Base-by-base conservation (phyloP, 495 filamentous ascomycete species). In the Xylaria acuta region DNA sequence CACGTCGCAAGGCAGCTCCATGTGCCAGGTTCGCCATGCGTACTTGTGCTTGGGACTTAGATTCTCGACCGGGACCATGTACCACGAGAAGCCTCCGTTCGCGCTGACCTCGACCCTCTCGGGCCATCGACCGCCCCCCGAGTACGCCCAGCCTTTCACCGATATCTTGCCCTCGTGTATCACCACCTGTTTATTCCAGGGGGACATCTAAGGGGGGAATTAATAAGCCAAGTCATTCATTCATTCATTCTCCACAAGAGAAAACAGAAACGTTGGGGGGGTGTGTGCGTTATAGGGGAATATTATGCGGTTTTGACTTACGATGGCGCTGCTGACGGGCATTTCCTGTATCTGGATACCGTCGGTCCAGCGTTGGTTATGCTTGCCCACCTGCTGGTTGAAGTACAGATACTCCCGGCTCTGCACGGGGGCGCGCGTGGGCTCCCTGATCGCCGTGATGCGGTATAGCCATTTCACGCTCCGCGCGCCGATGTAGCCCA, bases 281-380 rank as follows among this genome's bases (percentile, higher is more conserved):
- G n/a, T n/a, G n/a, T n/a, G n/a, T n/a, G n/a, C n/a, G n/a, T n/a
- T n/a, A n/a, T n/a, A n/a, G n/a, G n/a, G n/a, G n/a, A n/a, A n/a
- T n/a, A n/a, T n/a, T n/a, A n/a, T n/a, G n/a, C n/a, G n/a, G n/a
- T n/a, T n/a, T n/a, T 30, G 30, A 40, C 70, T 67, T 67, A 72
- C 70, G 69, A 90, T 90, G 0, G 89, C 89, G 25, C 84, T 86
- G 34, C 81, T 84, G 3, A 91, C 88, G 0, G 89, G 89, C 89
- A 90, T 90, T 16, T 90, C 89, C 74, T 90, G 88, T 72, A 91
- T 91, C 51, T 84, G 84, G 64, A 90, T 86, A 7, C 88, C 88
- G 16, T 86, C 83, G 30, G 77, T 83, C 75, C 83, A 86, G 7
- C 76, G 66, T 16, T 84, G 81, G 70, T 90, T 91, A 71, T 90